Evolutionary conservation across 192 early-diverging fungal genomes (phyloP).

Genomic region (Linnemannia hyalina): DNA sequence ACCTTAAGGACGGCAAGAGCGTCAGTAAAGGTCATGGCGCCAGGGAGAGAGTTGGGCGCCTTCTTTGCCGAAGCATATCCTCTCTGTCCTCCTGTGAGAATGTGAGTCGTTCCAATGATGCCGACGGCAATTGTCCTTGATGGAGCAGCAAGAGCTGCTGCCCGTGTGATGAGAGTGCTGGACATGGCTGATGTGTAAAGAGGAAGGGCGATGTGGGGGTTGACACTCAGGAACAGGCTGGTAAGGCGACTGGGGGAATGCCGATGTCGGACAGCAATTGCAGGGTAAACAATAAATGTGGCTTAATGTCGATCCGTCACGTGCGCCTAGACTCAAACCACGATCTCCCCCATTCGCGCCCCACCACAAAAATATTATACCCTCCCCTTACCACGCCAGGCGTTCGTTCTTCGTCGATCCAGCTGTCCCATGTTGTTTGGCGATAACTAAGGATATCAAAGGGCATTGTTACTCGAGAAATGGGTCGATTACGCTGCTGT

Average conservation of each 20-base stretch:
- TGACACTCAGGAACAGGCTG: not conserved
- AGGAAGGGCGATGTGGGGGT: not conserved
- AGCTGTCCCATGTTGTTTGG: too few species aligned
- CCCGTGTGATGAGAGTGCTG: slow-evolving; percentile 24
- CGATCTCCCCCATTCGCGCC: too few species aligned
- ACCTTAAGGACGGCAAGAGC: slow-evolving; percentile 57
- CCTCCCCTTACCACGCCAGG: too few species aligned
- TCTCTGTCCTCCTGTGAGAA: slow-evolving; percentile 27
- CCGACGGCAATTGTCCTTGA: slow-evolving; percentile 28
- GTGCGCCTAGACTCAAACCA: not conserved
- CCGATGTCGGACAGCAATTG: slow-evolving; percentile 7
- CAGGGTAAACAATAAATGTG: slow-evolving; percentile 16
- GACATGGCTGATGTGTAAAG: slow-evolving; percentile 24
- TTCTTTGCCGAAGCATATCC: slow-evolving; percentile 48
- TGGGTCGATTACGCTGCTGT: too few species aligned
- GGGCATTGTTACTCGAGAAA: too few species aligned
- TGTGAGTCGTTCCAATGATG: slow-evolving; percentile 21
- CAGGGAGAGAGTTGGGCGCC: slow-evolving; percentile 27
- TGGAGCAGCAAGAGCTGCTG: not conserved
- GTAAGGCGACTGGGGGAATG: not conserved
- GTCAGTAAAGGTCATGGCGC: slow-evolving; percentile 55
- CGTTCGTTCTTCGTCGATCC: too few species aligned
- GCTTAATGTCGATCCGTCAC: not conserved
- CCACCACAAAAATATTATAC: too few species aligned
- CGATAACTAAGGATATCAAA: too few species aligned